Percentiles rank a stretch among this genome's conserved stretches.
phyloP scores from a whole-genome alignment of 768 basidiomycete species.

The Ephemerocybe angulata region DNA sequence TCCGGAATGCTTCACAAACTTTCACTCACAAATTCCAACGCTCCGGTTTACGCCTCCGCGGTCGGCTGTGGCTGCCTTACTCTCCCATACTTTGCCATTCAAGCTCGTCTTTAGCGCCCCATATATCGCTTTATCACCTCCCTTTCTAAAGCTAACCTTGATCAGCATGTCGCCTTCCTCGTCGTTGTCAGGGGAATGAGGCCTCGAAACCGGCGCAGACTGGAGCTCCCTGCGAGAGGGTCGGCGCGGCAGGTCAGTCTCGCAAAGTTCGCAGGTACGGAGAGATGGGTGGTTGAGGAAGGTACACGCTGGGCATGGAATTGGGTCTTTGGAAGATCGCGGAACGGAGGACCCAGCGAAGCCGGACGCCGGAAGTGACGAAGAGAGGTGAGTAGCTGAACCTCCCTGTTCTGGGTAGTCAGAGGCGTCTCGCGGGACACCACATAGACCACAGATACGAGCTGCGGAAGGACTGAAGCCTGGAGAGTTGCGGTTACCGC shows the following conservation, averaged over 20 bases:
- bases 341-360: slow-evolving; percentile 33
- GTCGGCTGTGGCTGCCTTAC: not conserved
- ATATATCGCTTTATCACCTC: slow-evolving; percentile 85
- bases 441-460: slow-evolving; percentile 76
- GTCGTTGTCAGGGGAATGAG: slow-evolving; percentile 47
- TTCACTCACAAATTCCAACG: slow-evolving; percentile 14
- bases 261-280: slow-evolving; percentile 80
- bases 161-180: slow-evolving; percentile 44
- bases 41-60: not conserved
- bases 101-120: slow-evolving; percentile 67
- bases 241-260: slow-evolving; percentile 53
- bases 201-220: slow-evolving; percentile 66
- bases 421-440: slow-evolving; percentile 55
- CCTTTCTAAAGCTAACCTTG: slow-evolving; percentile 86
- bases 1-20: not conserved
- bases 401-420: slow-evolving; percentile 18
- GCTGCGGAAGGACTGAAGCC: slow-evolving; percentile 67
- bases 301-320: slow-evolving; percentile 84
- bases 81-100: slow-evolving; percentile 75
- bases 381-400: slow-evolving; percentile 28
- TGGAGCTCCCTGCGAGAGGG: slow-evolving; percentile 32
- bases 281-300: slow-evolving; percentile 85
- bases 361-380: slow-evolving; percentile 39
- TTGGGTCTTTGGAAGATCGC: slow-evolving; percentile 26
- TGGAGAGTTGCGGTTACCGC: slow-evolving; percentile 77